phyloP scores from a whole-genome alignment of 129 eudicot species.

The Helianthus tuberosus region DNA sequence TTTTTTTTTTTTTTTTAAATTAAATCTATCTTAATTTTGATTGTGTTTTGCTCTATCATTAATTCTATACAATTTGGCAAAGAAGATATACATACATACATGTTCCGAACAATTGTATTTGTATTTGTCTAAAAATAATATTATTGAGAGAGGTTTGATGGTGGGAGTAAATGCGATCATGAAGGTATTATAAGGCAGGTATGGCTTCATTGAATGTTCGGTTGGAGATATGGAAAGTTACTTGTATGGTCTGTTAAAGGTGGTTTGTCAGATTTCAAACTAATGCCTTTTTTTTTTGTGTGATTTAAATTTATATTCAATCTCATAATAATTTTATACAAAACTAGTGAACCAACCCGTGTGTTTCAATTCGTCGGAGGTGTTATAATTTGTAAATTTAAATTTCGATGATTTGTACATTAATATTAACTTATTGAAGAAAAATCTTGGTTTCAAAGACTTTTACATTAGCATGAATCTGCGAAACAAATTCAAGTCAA shows the following conservation, averaged over 20 bases:
- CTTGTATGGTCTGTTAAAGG: neutral
- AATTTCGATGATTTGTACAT: too few relatives aligned
- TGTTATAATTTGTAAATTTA: too few relatives aligned
- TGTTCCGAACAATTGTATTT: too few relatives aligned
- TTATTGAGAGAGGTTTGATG: slow-evolving; percentile 7
- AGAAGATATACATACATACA: too few relatives aligned
- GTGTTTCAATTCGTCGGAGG: too few relatives aligned
- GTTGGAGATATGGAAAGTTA: slow-evolving; percentile 9
- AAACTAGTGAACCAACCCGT: too few relatives aligned
- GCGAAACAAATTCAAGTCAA: too few relatives aligned
- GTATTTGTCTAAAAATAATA: neutral
- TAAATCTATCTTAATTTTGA: neutral
- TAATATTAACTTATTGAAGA: too few relatives aligned
- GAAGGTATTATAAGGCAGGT: slow-evolving; percentile 3
- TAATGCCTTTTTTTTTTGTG: neutral
- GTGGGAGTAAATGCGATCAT: slow-evolving; percentile 26
- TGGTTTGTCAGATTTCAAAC: slow-evolving; percentile 8
- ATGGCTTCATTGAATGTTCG: slow-evolving; percentile 23
- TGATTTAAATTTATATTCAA: neutral
- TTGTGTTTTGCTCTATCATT: neutral
- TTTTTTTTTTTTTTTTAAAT: too few relatives aligned
- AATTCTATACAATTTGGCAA: too few relatives aligned
- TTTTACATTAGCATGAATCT: too few relatives aligned
- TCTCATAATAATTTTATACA: neutral
- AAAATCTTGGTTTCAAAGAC: too few relatives aligned